Evolutionary conservation across 2,329 filamentous ascomycete species (phyloP).

Genomic region (Stagonosporopsis tanaceti): DNA sequence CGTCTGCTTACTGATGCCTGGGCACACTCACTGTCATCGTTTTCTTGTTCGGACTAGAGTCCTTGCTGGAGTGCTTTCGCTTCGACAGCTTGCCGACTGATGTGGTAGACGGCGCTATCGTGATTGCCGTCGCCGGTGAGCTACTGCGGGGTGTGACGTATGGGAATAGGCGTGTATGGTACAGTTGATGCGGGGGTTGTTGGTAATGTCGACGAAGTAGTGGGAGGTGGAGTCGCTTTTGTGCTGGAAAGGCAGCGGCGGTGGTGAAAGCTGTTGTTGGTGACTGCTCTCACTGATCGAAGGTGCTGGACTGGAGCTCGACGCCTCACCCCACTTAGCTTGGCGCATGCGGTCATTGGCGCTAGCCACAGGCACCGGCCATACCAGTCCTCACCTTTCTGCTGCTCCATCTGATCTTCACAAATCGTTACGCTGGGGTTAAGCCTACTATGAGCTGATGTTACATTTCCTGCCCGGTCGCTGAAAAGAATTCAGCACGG

Average conservation of each 20-base stretch:
- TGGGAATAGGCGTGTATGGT: constrained; percentile 12
- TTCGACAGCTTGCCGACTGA: constrained; percentile 54
- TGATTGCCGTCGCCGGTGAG: constrained; percentile 27
- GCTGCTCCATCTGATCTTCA: neutral
- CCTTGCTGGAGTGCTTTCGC: constrained; percentile 49
- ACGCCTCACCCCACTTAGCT: constrained; percentile 21
- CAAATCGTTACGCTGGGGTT: too few relatives aligned
- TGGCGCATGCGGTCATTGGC: constrained; percentile 13
- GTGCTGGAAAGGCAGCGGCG: constrained; percentile 22
- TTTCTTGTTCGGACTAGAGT: constrained; percentile 52
- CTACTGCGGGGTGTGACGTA: constrained; percentile 26
- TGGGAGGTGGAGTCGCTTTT: constrained; percentile 6
- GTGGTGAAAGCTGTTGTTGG: constrained; percentile 14
- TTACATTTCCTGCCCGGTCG: too few relatives aligned
- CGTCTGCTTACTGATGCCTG: constrained; percentile 4
- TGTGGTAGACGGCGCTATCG: constrained; percentile 34
- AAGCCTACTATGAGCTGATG: too few relatives aligned
- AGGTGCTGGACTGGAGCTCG: constrained; percentile 36
- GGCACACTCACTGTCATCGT: constrained; percentile 49
- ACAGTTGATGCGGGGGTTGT: neutral
- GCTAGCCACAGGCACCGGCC: neutral
- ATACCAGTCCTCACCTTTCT: neutral
- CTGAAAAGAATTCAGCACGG: neutral
- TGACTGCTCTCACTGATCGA: constrained; percentile 27
- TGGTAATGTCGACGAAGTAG: neutral